Percentiles rank a stretch among this genome's conserved stretches.
These are phyloP conservation scores for Monosporascus sp. DNA, from an alignment of 2,329 filamentous ascomycete genomes.

Conservation along the genomic window DNA sequence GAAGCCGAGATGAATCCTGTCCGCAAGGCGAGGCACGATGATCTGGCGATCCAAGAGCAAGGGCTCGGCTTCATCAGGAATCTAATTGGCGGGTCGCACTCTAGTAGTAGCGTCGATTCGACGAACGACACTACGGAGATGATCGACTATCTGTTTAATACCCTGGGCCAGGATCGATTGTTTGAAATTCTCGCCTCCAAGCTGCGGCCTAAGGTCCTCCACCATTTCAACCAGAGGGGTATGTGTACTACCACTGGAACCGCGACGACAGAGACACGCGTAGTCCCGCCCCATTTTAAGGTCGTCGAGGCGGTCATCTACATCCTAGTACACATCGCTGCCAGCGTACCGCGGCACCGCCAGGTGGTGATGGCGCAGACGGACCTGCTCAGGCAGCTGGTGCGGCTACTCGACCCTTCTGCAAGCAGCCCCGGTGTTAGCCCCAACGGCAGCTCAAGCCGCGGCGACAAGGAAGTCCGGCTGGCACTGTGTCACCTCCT, in stretches of 20 bases:
- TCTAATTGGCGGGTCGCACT: slow-evolving; percentile 61
- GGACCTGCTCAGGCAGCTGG: slow-evolving; percentile 66
- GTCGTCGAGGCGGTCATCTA: slow-evolving; percentile 75
- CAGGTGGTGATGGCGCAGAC: slow-evolving; percentile 73
- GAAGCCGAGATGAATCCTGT: slow-evolving; percentile 64
- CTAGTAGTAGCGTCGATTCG: slow-evolving; percentile 45
- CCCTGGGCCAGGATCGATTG: slow-evolving; percentile 70
- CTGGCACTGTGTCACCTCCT: slow-evolving; percentile 77
- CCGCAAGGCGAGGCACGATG: slow-evolving; percentile 67
- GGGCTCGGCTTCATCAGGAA: slow-evolving; percentile 87
- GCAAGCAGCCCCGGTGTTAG: neutral
- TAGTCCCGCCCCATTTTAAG: slow-evolving; percentile 56
- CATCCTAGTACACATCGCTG: slow-evolving; percentile 83
- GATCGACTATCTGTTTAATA: slow-evolving; percentile 77
- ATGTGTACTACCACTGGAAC: neutral
- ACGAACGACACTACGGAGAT: slow-evolving; percentile 57
- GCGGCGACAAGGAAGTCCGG: slow-evolving; percentile 62
- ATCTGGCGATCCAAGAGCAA: slow-evolving; percentile 84
- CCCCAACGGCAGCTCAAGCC: neutral
- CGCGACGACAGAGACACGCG: slow-evolving; percentile 35
- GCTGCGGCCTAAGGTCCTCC: slow-evolving; percentile 57
- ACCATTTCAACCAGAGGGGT: slow-evolving; percentile 43
- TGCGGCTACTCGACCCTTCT: slow-evolving; percentile 57
- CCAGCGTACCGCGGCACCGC: slow-evolving; percentile 71
- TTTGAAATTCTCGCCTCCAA: slow-evolving; percentile 79